Conservation (phyloP, 2,329 filamentous ascomycete species). For the Oidium heveae region DNA sequence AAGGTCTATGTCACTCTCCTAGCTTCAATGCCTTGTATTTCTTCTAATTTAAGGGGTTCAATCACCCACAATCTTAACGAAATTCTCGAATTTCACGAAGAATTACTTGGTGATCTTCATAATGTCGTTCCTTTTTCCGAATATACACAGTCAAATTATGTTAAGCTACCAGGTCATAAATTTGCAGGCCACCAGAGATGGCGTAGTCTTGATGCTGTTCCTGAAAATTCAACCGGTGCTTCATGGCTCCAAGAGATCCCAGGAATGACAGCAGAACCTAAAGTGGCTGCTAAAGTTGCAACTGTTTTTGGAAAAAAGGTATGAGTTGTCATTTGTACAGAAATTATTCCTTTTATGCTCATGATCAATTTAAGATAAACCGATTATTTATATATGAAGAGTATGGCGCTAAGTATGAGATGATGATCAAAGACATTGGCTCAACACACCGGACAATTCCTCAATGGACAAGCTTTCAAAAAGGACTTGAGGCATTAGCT, state of each 20-base stretch:
- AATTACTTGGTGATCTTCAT: slow-evolving; percentile 52
- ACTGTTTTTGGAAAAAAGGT: slow-evolving; percentile 35
- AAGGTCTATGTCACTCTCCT: slow-evolving; percentile 50
- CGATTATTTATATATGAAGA: slow-evolving; percentile 76
- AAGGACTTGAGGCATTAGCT: slow-evolving; percentile 61
- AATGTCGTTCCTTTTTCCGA: slow-evolving; percentile 43
- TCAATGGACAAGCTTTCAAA: slow-evolving; percentile 58
- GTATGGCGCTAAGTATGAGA: slow-evolving; percentile 72
- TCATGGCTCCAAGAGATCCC: slow-evolving; percentile 22
- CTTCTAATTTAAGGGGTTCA: slow-evolving; percentile 38
- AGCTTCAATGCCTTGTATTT: slow-evolving; percentile 40
- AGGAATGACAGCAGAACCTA: slow-evolving; percentile 30
- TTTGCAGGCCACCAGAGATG: slow-evolving; percentile 19
- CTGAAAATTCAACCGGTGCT: slow-evolving; percentile 14
- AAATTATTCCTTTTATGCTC: background rate
- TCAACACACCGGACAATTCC: slow-evolving; percentile 41
- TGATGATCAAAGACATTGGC: slow-evolving; percentile 56
- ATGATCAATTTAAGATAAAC: slow-evolving; percentile 30
- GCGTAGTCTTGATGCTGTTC: slow-evolving; percentile 17
- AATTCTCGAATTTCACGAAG: slow-evolving; percentile 63
- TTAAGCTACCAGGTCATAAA: slow-evolving; percentile 1
- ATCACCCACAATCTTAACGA: slow-evolving; percentile 59
- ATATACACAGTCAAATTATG: slow-evolving; percentile 22
- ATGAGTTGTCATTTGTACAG: slow-evolving; percentile 5
- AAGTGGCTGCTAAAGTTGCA: slow-evolving; percentile 32